Conservation (phyloP, 805 yeast species). For the Myxozyma sirexii region DNA sequence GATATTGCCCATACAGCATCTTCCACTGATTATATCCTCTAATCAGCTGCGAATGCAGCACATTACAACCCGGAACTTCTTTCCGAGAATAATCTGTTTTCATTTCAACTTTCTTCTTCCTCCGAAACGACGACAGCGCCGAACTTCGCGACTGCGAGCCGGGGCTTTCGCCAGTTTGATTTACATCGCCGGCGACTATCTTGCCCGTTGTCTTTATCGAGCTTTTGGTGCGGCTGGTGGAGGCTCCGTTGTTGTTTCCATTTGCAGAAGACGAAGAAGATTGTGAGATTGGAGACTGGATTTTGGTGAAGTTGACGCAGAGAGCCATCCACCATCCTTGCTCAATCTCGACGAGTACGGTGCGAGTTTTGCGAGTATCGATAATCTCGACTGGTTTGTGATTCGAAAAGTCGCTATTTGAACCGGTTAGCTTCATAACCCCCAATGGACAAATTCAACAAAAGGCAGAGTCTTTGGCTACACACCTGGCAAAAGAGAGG, state of each 20-base stretch:
- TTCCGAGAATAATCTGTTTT: constrained; percentile 30
- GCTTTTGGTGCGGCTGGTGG: not conserved
- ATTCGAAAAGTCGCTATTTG: constrained; percentile 28
- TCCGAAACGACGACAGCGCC: constrained; percentile 25
- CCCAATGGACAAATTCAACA: not conserved
- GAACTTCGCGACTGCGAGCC: constrained; percentile 2
- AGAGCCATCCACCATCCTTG: constrained; percentile 34
- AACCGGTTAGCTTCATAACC: not conserved
- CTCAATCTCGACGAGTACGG: constrained; percentile 31
- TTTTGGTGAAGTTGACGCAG: constrained; percentile 28
- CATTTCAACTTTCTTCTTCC: constrained; percentile 24
- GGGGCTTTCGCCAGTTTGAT: not conserved
- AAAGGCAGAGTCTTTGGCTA: not conserved
- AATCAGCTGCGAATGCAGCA: constrained; percentile 28
- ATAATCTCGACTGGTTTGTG: constrained; percentile 32
- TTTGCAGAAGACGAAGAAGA: constrained; percentile 2
- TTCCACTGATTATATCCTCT: constrained; percentile 32
- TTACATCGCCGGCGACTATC: constrained; percentile 1
- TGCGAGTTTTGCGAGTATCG: constrained; percentile 33
- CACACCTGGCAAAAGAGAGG: constrained; percentile 32
- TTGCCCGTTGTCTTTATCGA: constrained; percentile 3
- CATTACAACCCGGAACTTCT: constrained; percentile 32
- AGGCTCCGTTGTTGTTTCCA: not conserved
- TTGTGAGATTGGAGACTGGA: constrained; percentile 20
- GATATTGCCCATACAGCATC: constrained; percentile 25